Conservation (phyloP, 441 rosid genomes). For the Omphalea diandra region DNA sequence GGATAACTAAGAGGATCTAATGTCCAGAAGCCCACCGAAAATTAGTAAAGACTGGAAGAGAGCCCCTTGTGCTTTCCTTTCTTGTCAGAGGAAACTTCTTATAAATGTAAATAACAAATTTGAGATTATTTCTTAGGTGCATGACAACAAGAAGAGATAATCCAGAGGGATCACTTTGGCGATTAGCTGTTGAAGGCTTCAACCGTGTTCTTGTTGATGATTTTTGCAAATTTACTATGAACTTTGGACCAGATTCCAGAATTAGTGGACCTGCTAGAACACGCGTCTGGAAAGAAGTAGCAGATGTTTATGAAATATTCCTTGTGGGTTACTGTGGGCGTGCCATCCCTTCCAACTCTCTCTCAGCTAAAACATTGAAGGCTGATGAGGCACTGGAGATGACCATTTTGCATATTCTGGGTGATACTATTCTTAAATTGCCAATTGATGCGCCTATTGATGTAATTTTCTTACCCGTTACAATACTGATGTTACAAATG, state of each 20-base stretch:
- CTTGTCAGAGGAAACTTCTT: not conserved
- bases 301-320: slow-evolving; percentile 94
- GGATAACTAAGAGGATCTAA: not conserved
- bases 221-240: slow-evolving; percentile 39
- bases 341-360: slow-evolving; percentile 80
- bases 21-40: not conserved
- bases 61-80: not conserved
- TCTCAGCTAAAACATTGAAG: slow-evolving; percentile 49
- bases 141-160: slow-evolving; percentile 96
- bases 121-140: slow-evolving; percentile 50
- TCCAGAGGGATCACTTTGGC: slow-evolving; percentile 97
- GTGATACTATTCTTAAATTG: slow-evolving; percentile 73
- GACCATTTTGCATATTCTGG: slow-evolving; percentile 69
- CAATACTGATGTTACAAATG: not conserved
- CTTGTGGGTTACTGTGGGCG: slow-evolving; percentile 96
- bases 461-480: slow-evolving; percentile 40
- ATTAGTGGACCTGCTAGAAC: slow-evolving; percentile 61
- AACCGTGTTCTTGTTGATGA: slow-evolving; percentile 73
- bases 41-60: slow-evolving; percentile 2
- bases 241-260: slow-evolving; percentile 47
- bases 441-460: slow-evolving; percentile 80
- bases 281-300: slow-evolving; percentile 95
- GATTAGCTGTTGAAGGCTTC: slow-evolving; percentile 89
- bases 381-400: slow-evolving; percentile 93
- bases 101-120: slow-evolving; percentile 18